A percentile compares a stretch with the other conserved stretches of the same genome.
Evolutionary conservation across 1,284 basidiomycete genomes (phyloP).

Genomic region (Schizophyllum amplum): DNA sequence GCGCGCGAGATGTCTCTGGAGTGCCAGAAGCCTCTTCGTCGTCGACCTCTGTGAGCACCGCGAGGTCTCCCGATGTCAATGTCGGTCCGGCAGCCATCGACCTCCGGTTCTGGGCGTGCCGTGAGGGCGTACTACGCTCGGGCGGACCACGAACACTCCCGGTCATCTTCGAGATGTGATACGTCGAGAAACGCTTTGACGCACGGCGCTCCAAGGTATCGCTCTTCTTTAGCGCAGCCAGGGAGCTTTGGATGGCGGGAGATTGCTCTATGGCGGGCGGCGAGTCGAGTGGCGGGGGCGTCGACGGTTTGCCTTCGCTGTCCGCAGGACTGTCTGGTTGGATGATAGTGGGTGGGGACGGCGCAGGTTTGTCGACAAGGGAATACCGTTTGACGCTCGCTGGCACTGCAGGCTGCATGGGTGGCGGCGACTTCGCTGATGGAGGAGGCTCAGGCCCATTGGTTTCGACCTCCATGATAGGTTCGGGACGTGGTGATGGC

Average conservation of each 20-base stretch:
- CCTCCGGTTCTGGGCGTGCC: constrained; percentile 37
- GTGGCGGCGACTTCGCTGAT: constrained; percentile 12
- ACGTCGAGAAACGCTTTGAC: constrained; percentile 94
- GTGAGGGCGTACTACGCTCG: neutral
- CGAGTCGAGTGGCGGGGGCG: constrained; percentile 33
- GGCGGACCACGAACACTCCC: constrained; percentile 36
- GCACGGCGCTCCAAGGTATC: constrained; percentile 88
- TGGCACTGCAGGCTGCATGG: constrained; percentile 31
- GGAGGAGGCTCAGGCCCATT: constrained; percentile 23
- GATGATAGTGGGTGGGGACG: constrained; percentile 43
- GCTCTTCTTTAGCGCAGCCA: constrained; percentile 82
- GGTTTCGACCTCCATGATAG: constrained; percentile 10
- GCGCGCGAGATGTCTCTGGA: neutral
- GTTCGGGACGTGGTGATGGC: constrained; percentile 13
- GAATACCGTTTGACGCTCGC: constrained; percentile 68
- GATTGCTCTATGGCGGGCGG: constrained; percentile 32
- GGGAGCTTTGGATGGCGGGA: constrained; percentile 72
- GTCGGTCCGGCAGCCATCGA: constrained; percentile 55
- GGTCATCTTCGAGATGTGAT: constrained; percentile 94
- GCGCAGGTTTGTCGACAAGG: constrained; percentile 57
- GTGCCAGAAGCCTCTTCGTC: constrained; percentile 37
- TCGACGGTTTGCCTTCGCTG: constrained; percentile 19
- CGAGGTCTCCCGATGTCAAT: constrained; percentile 60
- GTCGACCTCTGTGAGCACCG: constrained; percentile 61
- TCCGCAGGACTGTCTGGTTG: constrained; percentile 37